Evolutionary conservation across 352 stramenopile species (phyloP).

Genomic region (Globisporangium uncinulatum): DNA sequence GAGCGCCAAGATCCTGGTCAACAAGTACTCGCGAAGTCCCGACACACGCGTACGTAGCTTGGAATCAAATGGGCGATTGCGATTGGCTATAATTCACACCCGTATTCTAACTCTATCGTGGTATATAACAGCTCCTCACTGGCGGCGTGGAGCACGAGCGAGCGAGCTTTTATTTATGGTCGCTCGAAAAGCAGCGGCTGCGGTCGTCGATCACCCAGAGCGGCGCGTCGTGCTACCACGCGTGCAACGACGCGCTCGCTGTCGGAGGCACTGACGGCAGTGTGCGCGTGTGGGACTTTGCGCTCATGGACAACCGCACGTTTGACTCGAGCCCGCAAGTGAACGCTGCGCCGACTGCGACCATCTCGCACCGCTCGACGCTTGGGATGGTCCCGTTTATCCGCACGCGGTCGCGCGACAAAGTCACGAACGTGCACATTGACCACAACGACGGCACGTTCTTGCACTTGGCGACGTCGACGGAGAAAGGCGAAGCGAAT

Average conservation of each 20-base stretch:
- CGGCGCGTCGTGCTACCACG: slow-evolving; percentile 69
- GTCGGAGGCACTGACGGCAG: slow-evolving; percentile 70
- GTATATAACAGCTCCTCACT: slow-evolving; percentile 51
- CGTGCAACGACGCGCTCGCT: slow-evolving; percentile 74
- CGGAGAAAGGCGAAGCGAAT: slow-evolving; percentile 82
- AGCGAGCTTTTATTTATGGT: slow-evolving; percentile 85
- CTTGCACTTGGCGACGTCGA: slow-evolving; percentile 76
- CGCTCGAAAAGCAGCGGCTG: slow-evolving; percentile 59
- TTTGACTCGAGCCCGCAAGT: slow-evolving; percentile 39
- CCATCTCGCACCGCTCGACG: slow-evolving; percentile 71
- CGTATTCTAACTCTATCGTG: too few species aligned
- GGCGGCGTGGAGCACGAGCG: slow-evolving; percentile 65
- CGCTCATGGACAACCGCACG: slow-evolving; percentile 46
- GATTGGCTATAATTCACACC: too few species aligned
- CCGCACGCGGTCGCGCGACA: slow-evolving; percentile 70
- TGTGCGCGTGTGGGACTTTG: slow-evolving; percentile 83
- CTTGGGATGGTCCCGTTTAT: slow-evolving; percentile 84
- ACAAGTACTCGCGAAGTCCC: slow-evolving; percentile 50
- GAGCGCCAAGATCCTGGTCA: slow-evolving; percentile 59
- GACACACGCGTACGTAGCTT: slow-evolving; percentile 49
- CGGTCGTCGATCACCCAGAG: slow-evolving; percentile 61
- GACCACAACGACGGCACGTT: slow-evolving; percentile 79
- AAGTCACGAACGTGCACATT: slow-evolving; percentile 72
- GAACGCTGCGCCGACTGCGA: slow-evolving; percentile 51
- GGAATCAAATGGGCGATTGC: too few species aligned